Conservation (phyloP, 768 basidiomycete genomes). For the Leucocoprinus birnbaumii region DNA sequence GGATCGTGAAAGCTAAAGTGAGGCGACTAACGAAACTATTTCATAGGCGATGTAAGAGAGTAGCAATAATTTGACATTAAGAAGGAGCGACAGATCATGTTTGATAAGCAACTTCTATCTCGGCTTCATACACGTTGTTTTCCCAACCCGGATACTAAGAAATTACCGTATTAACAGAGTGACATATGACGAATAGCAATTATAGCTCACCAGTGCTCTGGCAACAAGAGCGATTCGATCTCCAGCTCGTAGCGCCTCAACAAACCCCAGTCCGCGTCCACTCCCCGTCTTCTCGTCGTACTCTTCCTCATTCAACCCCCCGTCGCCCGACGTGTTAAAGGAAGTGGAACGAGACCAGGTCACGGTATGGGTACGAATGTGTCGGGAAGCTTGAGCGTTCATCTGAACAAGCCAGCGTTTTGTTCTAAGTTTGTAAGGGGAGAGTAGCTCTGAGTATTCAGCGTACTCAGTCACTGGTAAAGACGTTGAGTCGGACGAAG, state of each 20-base stretch:
- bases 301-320: neutral
- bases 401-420: slow-evolving; percentile 24
- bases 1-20: no score
- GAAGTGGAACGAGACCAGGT: slow-evolving; percentile 19
- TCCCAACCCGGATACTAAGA: slow-evolving; percentile 27
- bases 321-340: neutral
- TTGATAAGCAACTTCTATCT: slow-evolving; percentile 25
- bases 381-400: slow-evolving; percentile 23
- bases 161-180: neutral
- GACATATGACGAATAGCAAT: neutral
- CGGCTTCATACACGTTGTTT: slow-evolving; percentile 20
- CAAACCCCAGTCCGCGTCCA: slow-evolving; percentile 17
- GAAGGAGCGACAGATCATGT: slow-evolving; percentile 9
- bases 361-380: slow-evolving; percentile 18
- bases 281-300: slow-evolving; percentile 14
- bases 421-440: slow-evolving; percentile 11
- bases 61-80: no score
- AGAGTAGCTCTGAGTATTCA: slow-evolving; percentile 13
- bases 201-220: slow-evolving; percentile 22
- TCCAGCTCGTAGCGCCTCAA: slow-evolving; percentile 11
- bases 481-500: neutral
- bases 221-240: slow-evolving; percentile 24
- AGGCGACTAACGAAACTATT: no score
- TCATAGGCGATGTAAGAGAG: no score
- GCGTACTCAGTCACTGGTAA: no score